These are phyloP conservation scores for Volvariella volvacea DNA, from an alignment of 1,284 basidiomycete species.

Conservation along the genomic window DNA sequence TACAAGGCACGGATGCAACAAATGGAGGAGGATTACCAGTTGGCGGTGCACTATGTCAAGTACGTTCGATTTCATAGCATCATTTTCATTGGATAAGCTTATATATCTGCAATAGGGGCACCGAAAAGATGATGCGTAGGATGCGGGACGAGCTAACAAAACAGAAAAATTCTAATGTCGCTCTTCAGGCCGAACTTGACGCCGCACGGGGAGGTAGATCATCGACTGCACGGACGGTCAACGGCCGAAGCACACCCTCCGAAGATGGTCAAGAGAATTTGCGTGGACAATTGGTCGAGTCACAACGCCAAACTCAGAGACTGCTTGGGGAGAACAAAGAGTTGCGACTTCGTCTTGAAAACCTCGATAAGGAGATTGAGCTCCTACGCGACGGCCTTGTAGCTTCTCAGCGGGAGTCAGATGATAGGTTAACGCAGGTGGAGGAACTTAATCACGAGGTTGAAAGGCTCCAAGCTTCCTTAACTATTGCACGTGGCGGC, in stretches of 20 bases:
- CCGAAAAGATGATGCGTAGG: slow-evolving; percentile 97
- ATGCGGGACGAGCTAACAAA: slow-evolving; percentile 94
- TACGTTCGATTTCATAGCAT: slow-evolving; percentile 36
- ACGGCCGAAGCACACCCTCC: slow-evolving; percentile 77
- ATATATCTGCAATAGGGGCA: slow-evolving; percentile 57
- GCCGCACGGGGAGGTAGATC: slow-evolving; percentile 53
- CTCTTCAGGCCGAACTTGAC: slow-evolving; percentile 79
- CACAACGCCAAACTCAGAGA: slow-evolving; percentile 67
- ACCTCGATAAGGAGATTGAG: slow-evolving; percentile 70
- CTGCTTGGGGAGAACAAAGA: slow-evolving; percentile 71
- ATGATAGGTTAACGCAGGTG: slow-evolving; percentile 66
- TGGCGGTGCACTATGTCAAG: slow-evolving; percentile 90
- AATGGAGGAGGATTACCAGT: slow-evolving; percentile 93
- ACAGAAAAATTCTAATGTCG: slow-evolving; percentile 76
- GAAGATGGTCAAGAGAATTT: slow-evolving; percentile 63
- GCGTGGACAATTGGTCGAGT: slow-evolving; percentile 61
- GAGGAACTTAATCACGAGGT: slow-evolving; percentile 79
- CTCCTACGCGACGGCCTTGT: slow-evolving; percentile 69
- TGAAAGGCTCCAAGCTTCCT: slow-evolving; percentile 69
- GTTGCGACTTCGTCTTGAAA: slow-evolving; percentile 66
- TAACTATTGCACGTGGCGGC: slow-evolving; percentile 70
- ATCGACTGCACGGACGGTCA: slow-evolving; percentile 44
- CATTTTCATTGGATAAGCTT: slow-evolving; percentile 15
- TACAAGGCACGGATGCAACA: slow-evolving; percentile 76
- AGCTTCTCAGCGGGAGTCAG: slow-evolving; percentile 67